Evolutionary conservation across 805 yeast species (phyloP).

Genomic region (Saturnispora gosingensis): DNA sequence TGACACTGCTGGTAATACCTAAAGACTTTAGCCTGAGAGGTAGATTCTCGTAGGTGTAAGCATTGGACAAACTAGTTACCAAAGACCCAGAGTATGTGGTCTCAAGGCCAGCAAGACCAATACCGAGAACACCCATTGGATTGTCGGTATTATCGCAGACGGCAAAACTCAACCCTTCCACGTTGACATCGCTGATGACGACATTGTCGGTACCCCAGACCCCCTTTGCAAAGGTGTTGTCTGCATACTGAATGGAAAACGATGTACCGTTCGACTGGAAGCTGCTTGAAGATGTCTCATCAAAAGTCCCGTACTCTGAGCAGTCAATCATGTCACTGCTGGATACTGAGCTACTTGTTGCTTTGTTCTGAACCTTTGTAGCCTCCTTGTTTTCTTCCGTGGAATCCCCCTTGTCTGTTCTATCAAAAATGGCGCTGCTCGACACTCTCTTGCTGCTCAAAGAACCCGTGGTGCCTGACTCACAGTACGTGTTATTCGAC

Average conservation of each 20-base stretch:
- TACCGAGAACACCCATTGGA: conserved; percentile 61
- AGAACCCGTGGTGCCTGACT: conserved; percentile 10
- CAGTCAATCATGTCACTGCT: conserved; percentile 27
- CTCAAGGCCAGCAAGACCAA: conserved; percentile 64
- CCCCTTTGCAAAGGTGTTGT: conserved; percentile 39
- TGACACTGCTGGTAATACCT: conserved; percentile 45
- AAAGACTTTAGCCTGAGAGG: conserved; percentile 50
- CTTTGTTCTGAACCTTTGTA: conserved; percentile 1
- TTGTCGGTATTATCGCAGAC: conserved; percentile 60
- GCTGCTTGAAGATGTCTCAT: conserved; percentile 30
- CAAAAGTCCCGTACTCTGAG: conserved; percentile 39
- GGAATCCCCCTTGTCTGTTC: background rate
- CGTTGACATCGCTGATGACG: conserved; percentile 36
- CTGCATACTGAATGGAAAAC: conserved; percentile 41
- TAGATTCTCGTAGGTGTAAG: conserved; percentile 50
- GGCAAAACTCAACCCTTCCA: conserved; percentile 56
- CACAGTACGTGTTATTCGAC: conserved; percentile 40
- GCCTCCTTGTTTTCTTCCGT: background rate
- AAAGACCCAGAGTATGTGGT: conserved; percentile 33
- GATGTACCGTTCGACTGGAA: conserved; percentile 33
- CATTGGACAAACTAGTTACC: background rate
- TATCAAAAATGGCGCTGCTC: conserved; percentile 1
- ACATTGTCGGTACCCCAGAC: conserved; percentile 58
- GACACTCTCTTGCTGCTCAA: conserved; percentile 7
- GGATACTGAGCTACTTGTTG: background rate